Base-by-base conservation (phyloP, 2,329 filamentous ascomycete species). In the Pyrenochaeta sp. region DNA sequence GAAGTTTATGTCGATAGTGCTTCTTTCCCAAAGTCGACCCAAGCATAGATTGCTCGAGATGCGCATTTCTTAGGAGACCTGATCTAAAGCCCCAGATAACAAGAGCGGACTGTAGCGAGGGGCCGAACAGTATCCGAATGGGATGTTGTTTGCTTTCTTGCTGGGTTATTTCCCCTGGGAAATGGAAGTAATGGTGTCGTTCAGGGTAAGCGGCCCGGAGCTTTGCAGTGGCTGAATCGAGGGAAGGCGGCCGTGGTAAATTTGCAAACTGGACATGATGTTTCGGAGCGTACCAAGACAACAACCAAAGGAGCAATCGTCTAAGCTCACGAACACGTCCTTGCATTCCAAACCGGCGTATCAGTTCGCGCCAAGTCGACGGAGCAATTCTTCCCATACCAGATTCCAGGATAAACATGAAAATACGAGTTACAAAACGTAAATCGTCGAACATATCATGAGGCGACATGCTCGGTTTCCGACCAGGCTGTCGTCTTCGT, bases 331-430 rank as follows among this genome's bases (percentile, higher is more conserved):
- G 60, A 58, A 82, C 76, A 11, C 76, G 72, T 6, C 77, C 72
- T 7, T 71, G 63, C 80, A 83, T 85, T 3, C 84, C 85, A 31
- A 82, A 76, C 19, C 83, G 77, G 31, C 80, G 80, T 28, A 87
- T 59, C 7, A 85, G 71, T 58, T 86, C 82, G 32, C 71, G 66
- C 85, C 84, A 88, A 11, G 72, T 58, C 18, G 51, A 65, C 3
- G 73, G 67, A 15, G 69, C 70, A 17, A 81, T 69, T 41, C 67
- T 52, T 41, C 68, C 54, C 24, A 65, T 68, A 13, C 75, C 76
- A 26, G 65, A 69, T 47, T 74, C 67, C 36, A 82, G 72, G 28
- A 81, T 69, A 32, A 70, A 68, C 41, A 79, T 74, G 21, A 79
- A 69, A 14, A 80, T 63, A 20, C 75, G 76, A 3, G 77, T 69